Base-by-base conservation (phyloP, 106 monocot genomes). In the Apostasia ramifera region DNA sequence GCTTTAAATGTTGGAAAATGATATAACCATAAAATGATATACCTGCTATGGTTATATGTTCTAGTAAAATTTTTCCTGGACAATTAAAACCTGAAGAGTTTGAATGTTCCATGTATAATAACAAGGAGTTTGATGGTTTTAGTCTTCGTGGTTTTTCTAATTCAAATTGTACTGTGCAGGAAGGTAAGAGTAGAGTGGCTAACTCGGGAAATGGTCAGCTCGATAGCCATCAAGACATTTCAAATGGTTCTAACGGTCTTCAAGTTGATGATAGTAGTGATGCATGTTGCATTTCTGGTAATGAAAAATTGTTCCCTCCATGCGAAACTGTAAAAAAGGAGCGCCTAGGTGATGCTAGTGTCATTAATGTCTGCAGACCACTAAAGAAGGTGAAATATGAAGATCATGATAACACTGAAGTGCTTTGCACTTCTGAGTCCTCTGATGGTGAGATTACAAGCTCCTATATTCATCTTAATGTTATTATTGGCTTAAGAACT, bases 371-470 rank as follows among this genome's bases (percentile, higher is more conserved):
- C n/a, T 41, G 61, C 26, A 84, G 84, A 68, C 82, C 82, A 72
- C 67, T 67, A 55, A 97, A 92, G 79, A 91, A 83, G 82, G 63
- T 74, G 12, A 97, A 89, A 74, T 59, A 67, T 65, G 71, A 68
- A 42, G 44, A 15, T 68, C 82, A 84, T 76, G 59, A 41, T 40
- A 40, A 40, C 2, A 10, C 45, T 62, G 80, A 77, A 46, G 55
- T 45, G 45, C 5, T 39, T 48, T 47, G 55, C 14, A 59, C 75
- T 50, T 60, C 65, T 64, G 73, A 82, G 58, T 70, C 45, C 37
- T 66, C 47, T 70, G 73, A 78, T 62, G 78, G 82, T 88, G 41
- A 70, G 66, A 40, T 12, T 51, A 71, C 37, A 38, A 42, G 26
- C 26, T 26, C 26, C 26, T 26, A 26, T 26, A 26, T 26, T 26